phyloP scores from a whole-genome alignment of 2,329 filamentous ascomycete species.

The Penicillium sp. region DNA sequence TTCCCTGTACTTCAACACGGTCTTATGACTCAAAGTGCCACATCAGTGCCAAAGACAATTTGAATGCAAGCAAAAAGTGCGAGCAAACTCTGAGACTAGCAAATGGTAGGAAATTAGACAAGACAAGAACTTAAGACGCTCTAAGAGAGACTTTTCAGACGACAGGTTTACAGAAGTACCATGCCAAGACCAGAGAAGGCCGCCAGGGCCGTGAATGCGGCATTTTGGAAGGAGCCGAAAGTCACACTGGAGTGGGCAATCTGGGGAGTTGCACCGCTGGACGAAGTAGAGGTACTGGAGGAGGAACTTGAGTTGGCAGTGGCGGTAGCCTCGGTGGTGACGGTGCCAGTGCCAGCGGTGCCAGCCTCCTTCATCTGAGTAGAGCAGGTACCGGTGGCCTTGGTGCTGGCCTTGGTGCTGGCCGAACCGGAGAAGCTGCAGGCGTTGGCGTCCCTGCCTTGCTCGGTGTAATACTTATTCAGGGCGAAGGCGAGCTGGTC shows the following conservation, averaged over 20 bases:
- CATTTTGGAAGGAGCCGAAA: conserved; percentile 35
- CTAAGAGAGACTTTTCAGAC: background rate
- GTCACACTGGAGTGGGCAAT: conserved; percentile 26
- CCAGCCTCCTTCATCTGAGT: conserved; percentile 26
- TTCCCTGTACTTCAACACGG: background rate
- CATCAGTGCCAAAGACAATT: background rate
- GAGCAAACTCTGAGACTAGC: background rate
- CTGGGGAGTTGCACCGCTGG: conserved; percentile 23
- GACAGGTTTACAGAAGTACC: conserved; percentile 35
- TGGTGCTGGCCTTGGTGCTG: conserved; percentile 34
- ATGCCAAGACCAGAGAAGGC: conserved; percentile 40
- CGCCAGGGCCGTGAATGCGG: conserved; percentile 34
- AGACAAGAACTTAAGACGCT: background rate
- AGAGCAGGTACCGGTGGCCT: conserved; percentile 38
- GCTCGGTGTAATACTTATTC: conserved; percentile 45
- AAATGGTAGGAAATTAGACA: conserved; percentile 2
- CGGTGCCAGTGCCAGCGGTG: conserved; percentile 29
- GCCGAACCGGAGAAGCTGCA: conserved; percentile 46
- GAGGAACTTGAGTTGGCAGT: conserved; percentile 22
- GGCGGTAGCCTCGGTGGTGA: conserved; percentile 23
- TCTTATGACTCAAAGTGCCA: background rate
- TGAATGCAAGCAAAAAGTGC: background rate
- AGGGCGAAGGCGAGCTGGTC: conserved; percentile 46
- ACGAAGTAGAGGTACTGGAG: conserved; percentile 21
- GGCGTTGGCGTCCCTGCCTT: conserved; percentile 37